Evolutionary conservation across 2,329 filamentous ascomycete species (phyloP).

Genomic region (Fusarium piperis): DNA sequence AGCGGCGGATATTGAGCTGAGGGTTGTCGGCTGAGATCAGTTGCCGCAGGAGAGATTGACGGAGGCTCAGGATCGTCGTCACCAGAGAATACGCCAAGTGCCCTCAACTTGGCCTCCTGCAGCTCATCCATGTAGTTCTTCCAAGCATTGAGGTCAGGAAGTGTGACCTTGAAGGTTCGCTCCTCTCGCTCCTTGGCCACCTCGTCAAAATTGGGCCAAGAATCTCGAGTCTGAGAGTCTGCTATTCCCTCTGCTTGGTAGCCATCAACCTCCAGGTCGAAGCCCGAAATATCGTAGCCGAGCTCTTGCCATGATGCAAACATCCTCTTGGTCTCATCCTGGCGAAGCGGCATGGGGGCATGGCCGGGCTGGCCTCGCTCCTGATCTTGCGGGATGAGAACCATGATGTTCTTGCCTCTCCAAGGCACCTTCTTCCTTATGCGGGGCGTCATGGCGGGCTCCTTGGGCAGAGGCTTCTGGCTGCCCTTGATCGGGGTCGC

Average conservation of each 20-base stretch:
- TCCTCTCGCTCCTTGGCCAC: conserved; percentile 64
- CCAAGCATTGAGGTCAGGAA: conserved; percentile 77
- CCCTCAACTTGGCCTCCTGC: conserved; percentile 90
- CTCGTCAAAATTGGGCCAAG: conserved; percentile 73
- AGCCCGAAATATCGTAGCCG: conserved; percentile 75
- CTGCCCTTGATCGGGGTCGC: conserved; percentile 49
- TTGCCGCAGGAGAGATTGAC: conserved; percentile 73
- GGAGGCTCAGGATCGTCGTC: conserved; percentile 74
- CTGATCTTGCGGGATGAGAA: conserved; percentile 75
- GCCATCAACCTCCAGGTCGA: conserved; percentile 67
- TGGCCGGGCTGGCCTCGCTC: conserved; percentile 68
- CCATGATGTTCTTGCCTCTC: conserved; percentile 79
- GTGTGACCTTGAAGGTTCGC: conserved; percentile 67
- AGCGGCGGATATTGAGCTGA: conserved; percentile 80
- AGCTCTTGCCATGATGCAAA: conserved; percentile 73
- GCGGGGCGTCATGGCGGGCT: conserved; percentile 60
- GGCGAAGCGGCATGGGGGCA: conserved; percentile 62
- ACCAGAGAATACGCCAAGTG: conserved; percentile 85
- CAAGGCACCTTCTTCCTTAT: conserved; percentile 77
- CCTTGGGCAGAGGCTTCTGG: conserved; percentile 51
- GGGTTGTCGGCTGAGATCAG: conserved; percentile 71
- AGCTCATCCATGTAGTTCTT: conserved; percentile 84
- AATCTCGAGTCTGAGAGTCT: conserved; percentile 71
- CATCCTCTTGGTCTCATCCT: conserved; percentile 68
- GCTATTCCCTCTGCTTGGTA: conserved; percentile 50